Percentiles rank a stretch among this genome's conserved stretches.
These are phyloP conservation scores for Aspergillus steynii DNA, from an alignment of 495 filamentous ascomycete species.

Conservation along the genomic window DNA sequence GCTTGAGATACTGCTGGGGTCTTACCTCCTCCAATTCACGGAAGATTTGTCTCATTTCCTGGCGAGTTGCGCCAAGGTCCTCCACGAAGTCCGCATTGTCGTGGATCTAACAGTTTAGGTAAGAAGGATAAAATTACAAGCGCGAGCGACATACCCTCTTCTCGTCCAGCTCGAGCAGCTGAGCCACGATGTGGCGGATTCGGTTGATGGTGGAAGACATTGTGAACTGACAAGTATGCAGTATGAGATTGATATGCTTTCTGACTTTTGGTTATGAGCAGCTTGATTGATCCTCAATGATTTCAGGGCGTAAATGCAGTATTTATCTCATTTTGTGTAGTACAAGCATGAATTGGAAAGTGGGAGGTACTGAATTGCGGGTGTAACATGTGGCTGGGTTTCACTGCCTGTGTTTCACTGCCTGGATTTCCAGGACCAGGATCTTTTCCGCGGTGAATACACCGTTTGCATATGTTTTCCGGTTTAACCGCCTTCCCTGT, in stretches of 20 bases:
- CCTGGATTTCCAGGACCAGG: background rate
- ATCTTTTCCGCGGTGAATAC: background rate
- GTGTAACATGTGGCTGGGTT: background rate
- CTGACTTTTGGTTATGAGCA: too few species aligned
- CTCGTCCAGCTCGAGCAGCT: background rate
- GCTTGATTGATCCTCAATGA: too few species aligned
- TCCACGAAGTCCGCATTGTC: background rate
- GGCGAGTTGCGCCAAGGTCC: background rate
- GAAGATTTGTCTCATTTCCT: background rate
- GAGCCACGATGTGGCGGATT: background rate
- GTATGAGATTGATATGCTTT: too few species aligned
- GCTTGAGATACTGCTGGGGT: too few species aligned
- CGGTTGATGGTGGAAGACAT: background rate
- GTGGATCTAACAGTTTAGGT: background rate
- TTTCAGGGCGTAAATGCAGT: too few species aligned
- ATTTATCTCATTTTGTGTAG: too few species aligned
- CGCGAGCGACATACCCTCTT: background rate
- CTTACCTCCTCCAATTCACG: background rate
- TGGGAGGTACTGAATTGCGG: background rate
- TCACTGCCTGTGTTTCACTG: background rate
- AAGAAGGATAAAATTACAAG: background rate
- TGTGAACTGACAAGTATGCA: background rate
- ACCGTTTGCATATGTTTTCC: background rate
- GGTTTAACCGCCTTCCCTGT: background rate
- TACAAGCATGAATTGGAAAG: too few species aligned